Evolutionary conservation across 1,284 basidiomycete species (phyloP).

Genomic region (Schizophyllum amplum): DNA sequence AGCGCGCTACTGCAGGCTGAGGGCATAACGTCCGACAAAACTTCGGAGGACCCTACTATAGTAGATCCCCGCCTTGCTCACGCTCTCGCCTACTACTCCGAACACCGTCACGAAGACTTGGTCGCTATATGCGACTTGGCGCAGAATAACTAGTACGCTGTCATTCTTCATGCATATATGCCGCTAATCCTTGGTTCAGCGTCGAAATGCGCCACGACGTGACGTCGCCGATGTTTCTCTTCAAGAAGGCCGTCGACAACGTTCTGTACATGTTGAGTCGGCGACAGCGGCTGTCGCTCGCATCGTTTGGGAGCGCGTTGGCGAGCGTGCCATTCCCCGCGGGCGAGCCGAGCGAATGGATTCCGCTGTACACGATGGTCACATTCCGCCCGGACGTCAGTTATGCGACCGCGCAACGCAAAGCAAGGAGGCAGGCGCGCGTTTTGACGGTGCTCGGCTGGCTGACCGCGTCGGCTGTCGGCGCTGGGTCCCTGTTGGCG

Average conservation of each 20-base stretch:
- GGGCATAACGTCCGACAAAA: slow-evolving; percentile 2
- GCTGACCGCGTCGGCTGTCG: slow-evolving; percentile 36
- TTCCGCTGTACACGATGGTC: slow-evolving; percentile 93
- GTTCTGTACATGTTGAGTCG: slow-evolving; percentile 49
- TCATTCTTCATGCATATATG: slow-evolving; percentile 7
- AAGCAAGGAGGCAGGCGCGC: slow-evolving; percentile 51
- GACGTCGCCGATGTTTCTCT: slow-evolving; percentile 72
- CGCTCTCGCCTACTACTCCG: slow-evolving; percentile 74
- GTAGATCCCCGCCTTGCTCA: slow-evolving; percentile 51
- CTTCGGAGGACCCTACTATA: slow-evolving; percentile 26
- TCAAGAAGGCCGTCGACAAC: slow-evolving; percentile 79
- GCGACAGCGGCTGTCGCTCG: not conserved
- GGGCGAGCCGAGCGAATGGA: slow-evolving; percentile 65
- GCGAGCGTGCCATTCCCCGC: slow-evolving; percentile 47
- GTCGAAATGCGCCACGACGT: slow-evolving; percentile 94
- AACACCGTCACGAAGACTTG: slow-evolving; percentile 79
- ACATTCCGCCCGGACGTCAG: slow-evolving; percentile 93
- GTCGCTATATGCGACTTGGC: slow-evolving; percentile 88
- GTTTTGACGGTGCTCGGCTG: slow-evolving; percentile 38
- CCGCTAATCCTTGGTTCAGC: slow-evolving; percentile 33
- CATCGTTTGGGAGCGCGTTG: slow-evolving; percentile 28
- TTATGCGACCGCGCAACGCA: slow-evolving; percentile 68
- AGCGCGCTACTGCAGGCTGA: slow-evolving; percentile 56
- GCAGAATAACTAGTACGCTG: slow-evolving; percentile 91
- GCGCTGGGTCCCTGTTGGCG: slow-evolving; percentile 13